A percentile compares a stretch with the other conserved stretches of the same genome.
Evolutionary conservation across 2,329 filamentous ascomycete species (phyloP).

Genomic region (Diaporthe sp.): DNA sequence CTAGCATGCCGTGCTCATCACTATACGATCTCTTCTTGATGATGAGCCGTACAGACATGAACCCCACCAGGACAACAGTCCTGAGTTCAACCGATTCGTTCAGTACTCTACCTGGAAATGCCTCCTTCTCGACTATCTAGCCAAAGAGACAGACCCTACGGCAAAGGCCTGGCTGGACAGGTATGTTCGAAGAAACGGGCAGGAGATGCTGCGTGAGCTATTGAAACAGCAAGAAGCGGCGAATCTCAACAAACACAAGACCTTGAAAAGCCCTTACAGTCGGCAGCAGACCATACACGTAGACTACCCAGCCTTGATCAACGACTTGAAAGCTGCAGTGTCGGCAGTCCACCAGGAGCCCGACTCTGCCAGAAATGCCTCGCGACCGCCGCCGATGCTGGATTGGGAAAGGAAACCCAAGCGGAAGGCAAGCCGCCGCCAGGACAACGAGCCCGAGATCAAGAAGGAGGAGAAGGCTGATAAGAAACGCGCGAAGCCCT

Average conservation of each 20-base stretch:
- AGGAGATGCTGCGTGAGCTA: background rate
- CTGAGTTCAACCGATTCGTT: background rate
- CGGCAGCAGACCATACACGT: background rate
- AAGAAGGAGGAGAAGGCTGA: background rate
- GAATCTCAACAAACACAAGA: background rate
- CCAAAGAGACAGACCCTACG: background rate
- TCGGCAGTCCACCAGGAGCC: background rate
- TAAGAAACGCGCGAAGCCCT: background rate
- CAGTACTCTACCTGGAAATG: slow-evolving; percentile 2
- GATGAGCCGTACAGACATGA: slow-evolving; percentile 18
- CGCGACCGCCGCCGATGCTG: background rate
- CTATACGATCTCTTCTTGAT: slow-evolving; percentile 9
- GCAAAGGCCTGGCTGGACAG: slow-evolving; percentile 9
- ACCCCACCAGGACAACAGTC: background rate
- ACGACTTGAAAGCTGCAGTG: background rate
- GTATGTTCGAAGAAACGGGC: background rate
- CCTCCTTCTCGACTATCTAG: background rate
- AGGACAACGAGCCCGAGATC: background rate
- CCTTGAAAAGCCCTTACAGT: background rate
- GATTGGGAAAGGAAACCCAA: background rate
- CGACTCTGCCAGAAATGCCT: background rate
- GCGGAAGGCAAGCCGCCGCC: background rate
- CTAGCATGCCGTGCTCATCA: slow-evolving; percentile 5
- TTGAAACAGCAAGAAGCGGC: background rate
- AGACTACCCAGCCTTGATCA: background rate